Percentiles rank a stretch among this genome's conserved stretches.
These are phyloP conservation scores for Dryas drummondii DNA, from an alignment of 306 rosid genomes.

Conservation along the genomic window DNA sequence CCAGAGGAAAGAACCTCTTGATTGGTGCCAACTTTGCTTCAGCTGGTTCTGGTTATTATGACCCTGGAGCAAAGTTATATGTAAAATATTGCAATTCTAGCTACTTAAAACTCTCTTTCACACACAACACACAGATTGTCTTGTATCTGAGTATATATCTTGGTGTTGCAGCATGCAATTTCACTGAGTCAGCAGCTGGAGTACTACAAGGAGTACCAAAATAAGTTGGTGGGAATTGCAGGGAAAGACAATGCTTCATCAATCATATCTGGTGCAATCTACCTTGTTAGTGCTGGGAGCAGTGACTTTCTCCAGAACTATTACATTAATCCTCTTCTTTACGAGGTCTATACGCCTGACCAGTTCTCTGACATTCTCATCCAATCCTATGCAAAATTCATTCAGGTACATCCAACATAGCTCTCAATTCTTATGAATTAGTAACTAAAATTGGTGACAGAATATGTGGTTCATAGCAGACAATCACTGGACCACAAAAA, in stretches of 20 bases:
- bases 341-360: conserved; percentile 34
- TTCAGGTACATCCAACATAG: conserved; percentile 36
- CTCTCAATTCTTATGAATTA: background rate
- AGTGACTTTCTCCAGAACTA: conserved; percentile 74
- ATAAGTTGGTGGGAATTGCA: conserved; percentile 36
- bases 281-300: conserved; percentile 51
- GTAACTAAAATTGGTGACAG: too few relatives aligned
- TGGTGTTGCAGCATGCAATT: conserved; percentile 48
- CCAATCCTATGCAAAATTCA: conserved; percentile 38
- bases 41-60: conserved; percentile 61
- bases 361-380: conserved; percentile 60
- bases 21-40: conserved; percentile 64
- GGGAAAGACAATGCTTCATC: conserved; percentile 50
- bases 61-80: conserved; percentile 44
- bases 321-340: conserved; percentile 58
- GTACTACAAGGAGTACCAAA: conserved; percentile 60
- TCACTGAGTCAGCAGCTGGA: conserved; percentile 54
- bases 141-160: background rate
- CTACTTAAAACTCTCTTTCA: background rate
- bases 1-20: conserved; percentile 32
- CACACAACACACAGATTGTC: background rate
- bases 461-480: too few relatives aligned
- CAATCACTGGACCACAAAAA: too few relatives aligned
- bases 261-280: conserved; percentile 52
- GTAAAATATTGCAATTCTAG: conserved; percentile 33